Conservation (phyloP, 441 rosid species). For the Pelargonium australe region DNA sequence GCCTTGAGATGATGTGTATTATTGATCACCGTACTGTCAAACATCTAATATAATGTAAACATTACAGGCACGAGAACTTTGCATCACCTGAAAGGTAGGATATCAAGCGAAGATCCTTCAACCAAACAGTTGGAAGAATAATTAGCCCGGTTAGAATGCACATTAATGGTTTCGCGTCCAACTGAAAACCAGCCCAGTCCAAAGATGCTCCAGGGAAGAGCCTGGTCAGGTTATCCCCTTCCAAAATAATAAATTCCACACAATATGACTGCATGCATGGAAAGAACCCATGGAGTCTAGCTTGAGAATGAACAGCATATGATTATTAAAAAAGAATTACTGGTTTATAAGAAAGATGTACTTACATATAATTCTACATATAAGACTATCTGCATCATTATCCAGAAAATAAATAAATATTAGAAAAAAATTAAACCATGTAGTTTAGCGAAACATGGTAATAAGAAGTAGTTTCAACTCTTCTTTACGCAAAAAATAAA, state of each 20-base stretch:
- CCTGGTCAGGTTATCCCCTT: conserved; percentile 79
- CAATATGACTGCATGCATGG: conserved; percentile 21
- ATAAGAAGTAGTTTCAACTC: too few species aligned
- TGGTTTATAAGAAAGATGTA: not conserved
- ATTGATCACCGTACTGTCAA: not conserved
- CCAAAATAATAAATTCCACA: conserved; percentile 43
- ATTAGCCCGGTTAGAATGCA: conserved; percentile 61
- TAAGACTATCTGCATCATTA: conserved; percentile 21
- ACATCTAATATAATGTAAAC: not conserved
- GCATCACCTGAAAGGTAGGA: conserved; percentile 74
- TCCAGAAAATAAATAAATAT: not conserved
- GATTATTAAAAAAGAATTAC: not conserved
- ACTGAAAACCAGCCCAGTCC: conserved; percentile 41
- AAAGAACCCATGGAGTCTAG: not conserved
- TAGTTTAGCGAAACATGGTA: too few species aligned
- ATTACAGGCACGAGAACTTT: not conserved
- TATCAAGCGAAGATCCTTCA: conserved; percentile 66
- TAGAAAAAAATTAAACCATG: too few species aligned
- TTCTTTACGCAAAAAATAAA: too few species aligned
- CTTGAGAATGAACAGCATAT: not conserved
- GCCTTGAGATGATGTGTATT: not conserved
- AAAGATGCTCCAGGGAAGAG: conserved; percentile 72
- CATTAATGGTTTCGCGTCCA: conserved; percentile 65
- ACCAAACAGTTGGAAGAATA: conserved; percentile 77
- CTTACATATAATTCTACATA: conserved; percentile 24